phyloP scores from a whole-genome alignment of 2,329 filamentous ascomycete species.

The Colletotrichum aenigma region DNA sequence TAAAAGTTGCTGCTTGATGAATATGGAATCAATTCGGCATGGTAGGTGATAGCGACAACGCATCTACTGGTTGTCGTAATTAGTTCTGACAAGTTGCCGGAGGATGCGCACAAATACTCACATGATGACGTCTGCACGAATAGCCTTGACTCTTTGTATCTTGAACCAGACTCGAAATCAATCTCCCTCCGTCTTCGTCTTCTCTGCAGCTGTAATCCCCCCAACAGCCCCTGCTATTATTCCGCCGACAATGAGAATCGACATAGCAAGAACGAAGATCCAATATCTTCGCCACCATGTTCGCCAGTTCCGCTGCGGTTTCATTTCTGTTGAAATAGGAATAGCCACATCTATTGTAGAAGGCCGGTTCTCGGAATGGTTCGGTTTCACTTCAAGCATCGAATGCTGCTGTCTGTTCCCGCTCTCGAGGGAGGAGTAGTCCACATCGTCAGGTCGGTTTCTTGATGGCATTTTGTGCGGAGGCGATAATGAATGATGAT shows the following conservation, averaged over 20 bases:
- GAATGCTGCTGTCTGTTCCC: background rate
- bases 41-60: background rate
- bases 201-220: background rate
- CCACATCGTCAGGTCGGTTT: background rate
- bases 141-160: background rate
- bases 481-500: background rate
- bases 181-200: background rate
- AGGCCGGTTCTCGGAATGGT: background rate
- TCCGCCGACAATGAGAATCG: background rate
- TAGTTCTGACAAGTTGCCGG: background rate
- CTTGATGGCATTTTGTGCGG: background rate
- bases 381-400: background rate
- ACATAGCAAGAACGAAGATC: slow-evolving; percentile 13
- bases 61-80: background rate
- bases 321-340: background rate
- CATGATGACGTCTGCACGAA: background rate
- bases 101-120: background rate
- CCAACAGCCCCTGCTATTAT: slow-evolving; percentile 13
- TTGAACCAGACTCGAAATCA: background rate
- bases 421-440: background rate
- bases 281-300: slow-evolving; percentile 10
- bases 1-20: background rate
- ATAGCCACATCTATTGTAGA: slow-evolving; percentile 5
- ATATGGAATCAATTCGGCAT: background rate
- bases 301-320: background rate